Conservation (phyloP, 371 early-diverging fungal species). For the Mortierella sp. region DNA sequence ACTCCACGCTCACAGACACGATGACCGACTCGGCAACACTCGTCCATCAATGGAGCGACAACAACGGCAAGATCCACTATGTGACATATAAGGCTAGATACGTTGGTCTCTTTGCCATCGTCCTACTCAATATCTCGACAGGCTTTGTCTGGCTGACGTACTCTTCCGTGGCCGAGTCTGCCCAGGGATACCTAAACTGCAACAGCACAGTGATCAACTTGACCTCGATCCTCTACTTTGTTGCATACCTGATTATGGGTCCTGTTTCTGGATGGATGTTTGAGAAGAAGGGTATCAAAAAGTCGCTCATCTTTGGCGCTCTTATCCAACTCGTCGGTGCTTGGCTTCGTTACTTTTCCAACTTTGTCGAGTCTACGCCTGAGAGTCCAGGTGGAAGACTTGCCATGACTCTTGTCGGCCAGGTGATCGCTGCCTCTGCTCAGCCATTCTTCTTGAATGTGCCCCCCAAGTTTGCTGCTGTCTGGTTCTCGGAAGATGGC, state of each 20-base stretch:
- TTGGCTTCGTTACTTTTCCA: conserved; percentile 68
- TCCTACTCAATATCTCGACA: conserved; percentile 47
- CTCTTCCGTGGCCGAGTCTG: conserved; percentile 31
- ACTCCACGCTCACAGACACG: neutral
- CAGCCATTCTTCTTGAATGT: conserved; percentile 72
- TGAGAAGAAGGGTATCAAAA: conserved; percentile 58
- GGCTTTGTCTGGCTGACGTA: conserved; percentile 53
- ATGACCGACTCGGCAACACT: conserved; percentile 19
- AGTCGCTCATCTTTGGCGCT: conserved; percentile 61
- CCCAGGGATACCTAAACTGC: conserved; percentile 36
- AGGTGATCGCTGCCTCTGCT: conserved; percentile 66
- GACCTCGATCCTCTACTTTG: conserved; percentile 60
- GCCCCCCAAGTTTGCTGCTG: conserved; percentile 69
- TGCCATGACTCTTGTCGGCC: conserved; percentile 66
- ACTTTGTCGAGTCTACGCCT: conserved; percentile 47
- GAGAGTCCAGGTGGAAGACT: conserved; percentile 54
- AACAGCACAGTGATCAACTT: conserved; percentile 45
- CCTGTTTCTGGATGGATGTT: conserved; percentile 61
- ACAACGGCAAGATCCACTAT: conserved; percentile 13
- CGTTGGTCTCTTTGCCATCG: conserved; percentile 50
- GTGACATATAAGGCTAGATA: conserved; percentile 39
- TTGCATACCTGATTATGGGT: conserved; percentile 58
- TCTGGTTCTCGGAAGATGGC: conserved; percentile 74
- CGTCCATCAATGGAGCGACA: conserved; percentile 1
- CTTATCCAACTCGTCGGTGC: conserved; percentile 61